Evolutionary conservation across 1,139 yeast genomes (phyloP).

Genomic region (Zygosaccharomyces sapae): DNA sequence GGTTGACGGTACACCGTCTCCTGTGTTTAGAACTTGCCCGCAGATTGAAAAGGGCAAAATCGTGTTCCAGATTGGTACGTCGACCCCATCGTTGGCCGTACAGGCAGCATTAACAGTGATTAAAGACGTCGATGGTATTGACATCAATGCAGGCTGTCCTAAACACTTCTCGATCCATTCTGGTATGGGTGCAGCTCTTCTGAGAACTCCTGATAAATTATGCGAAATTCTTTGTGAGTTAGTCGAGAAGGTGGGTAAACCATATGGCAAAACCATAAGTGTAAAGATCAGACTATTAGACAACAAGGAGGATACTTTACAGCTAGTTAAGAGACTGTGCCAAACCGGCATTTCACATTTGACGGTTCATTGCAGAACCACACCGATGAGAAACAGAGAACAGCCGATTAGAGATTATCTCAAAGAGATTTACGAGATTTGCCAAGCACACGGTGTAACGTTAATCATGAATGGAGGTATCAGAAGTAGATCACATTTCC

Average conservation of each 20-base stretch:
- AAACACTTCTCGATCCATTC: conserved; percentile 82
- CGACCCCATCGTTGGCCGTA: conserved; percentile 79
- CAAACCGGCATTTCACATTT: conserved; percentile 78
- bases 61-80: conserved; percentile 87
- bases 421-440: conserved; percentile 55
- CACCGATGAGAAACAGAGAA: conserved; percentile 86
- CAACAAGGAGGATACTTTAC: conserved; percentile 54
- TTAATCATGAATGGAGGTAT: conserved; percentile 81
- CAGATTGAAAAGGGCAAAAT: conserved; percentile 56
- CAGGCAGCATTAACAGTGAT: conserved; percentile 79
- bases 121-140: conserved; percentile 85
- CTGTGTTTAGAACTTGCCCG: conserved; percentile 71
- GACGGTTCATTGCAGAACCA: conserved; percentile 88
- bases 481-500: conserved; percentile 50
- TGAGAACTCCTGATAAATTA: conserved; percentile 73
- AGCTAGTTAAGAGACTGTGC: conserved; percentile 59
- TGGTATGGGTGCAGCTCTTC: conserved; percentile 96
- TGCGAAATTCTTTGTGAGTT: conserved; percentile 62
- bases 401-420: conserved; percentile 66
- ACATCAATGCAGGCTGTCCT: conserved; percentile 95
- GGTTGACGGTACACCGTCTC: conserved; percentile 36
- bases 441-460: conserved; percentile 60
- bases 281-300: conserved; percentile 82
- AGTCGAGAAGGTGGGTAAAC: conserved; percentile 76
- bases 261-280: conserved; percentile 73